Evolutionary conservation across 2,329 filamentous ascomycete genomes (phyloP).

Genomic region (Diaporthe sp.): DNA sequence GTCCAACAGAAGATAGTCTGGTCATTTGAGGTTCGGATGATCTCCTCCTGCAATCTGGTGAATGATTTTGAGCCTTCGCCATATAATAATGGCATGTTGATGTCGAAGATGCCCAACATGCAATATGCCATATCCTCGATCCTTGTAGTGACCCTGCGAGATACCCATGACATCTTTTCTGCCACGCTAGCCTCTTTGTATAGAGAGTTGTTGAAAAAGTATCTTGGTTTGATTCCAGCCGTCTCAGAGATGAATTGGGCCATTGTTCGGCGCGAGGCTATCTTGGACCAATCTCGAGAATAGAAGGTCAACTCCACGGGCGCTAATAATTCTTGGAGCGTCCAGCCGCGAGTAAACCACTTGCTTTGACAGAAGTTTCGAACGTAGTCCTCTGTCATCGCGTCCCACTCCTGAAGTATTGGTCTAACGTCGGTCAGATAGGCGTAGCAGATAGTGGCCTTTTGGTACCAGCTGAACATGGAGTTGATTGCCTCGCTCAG

Average conservation of each 20-base stretch:
- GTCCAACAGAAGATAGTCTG: conserved; percentile 40
- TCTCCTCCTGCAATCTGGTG: conserved; percentile 45
- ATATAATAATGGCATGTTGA: conserved; percentile 48
- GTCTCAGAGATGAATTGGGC: conserved; percentile 9
- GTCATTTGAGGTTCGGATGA: conserved; percentile 40
- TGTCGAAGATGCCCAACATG: conserved; percentile 44
- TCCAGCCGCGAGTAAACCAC: conserved; percentile 24
- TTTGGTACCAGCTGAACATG: conserved; percentile 44
- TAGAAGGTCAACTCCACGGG: conserved; percentile 34
- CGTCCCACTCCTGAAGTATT: neutral
- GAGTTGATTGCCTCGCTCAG: conserved; percentile 43
- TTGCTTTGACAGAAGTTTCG: neutral
- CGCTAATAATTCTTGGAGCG: conserved; percentile 40
- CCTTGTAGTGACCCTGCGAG: conserved; percentile 42
- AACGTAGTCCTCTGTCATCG: neutral
- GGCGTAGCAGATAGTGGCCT: conserved; percentile 42
- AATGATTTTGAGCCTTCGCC: conserved; percentile 47
- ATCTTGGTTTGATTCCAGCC: conserved; percentile 17
- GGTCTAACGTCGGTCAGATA: conserved; percentile 42
- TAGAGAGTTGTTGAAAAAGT: neutral
- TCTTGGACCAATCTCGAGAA: conserved; percentile 27
- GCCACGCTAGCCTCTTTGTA: conserved; percentile 38
- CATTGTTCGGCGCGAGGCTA: conserved; percentile 14
- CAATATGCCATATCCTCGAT: conserved; percentile 45
- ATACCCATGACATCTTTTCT: conserved; percentile 47